These are phyloP conservation scores for Teunomyces pallodes DNA, from an alignment of 805 yeast genomes.

Conservation along the genomic window DNA sequence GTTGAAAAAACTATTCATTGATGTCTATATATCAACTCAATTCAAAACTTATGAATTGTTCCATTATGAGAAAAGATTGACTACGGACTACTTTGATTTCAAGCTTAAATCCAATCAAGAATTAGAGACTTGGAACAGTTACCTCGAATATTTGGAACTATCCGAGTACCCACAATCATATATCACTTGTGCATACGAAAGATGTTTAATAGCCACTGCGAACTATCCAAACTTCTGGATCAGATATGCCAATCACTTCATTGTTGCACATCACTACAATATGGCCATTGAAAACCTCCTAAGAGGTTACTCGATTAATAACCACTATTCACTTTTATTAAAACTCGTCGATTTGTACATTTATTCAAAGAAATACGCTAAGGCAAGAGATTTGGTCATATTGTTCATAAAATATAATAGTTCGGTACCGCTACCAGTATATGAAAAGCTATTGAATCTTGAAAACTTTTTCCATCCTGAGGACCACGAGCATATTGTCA, in stretches of 20 bases:
- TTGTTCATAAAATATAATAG: slow-evolving; percentile 22
- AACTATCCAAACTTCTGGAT: slow-evolving; percentile 50
- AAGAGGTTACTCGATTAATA: slow-evolving; percentile 30
- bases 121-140: slow-evolving; percentile 56
- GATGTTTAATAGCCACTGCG: slow-evolving; percentile 48
- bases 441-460: slow-evolving; percentile 42
- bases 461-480: slow-evolving; percentile 31
- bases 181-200: slow-evolving; percentile 39
- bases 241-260: slow-evolving; percentile 45
- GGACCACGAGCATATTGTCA: slow-evolving; percentile 24
- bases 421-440: slow-evolving; percentile 31
- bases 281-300: slow-evolving; percentile 40
- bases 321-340: slow-evolving; percentile 28
- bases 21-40: slow-evolving; percentile 55
- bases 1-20: slow-evolving; percentile 48
- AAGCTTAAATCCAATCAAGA: slow-evolving; percentile 41
- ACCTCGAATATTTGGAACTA: slow-evolving; percentile 53
- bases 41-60: slow-evolving; percentile 49
- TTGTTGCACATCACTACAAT: slow-evolving; percentile 21
- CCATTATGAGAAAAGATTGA: slow-evolving; percentile 42
- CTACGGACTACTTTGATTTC: slow-evolving; percentile 37
- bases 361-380: slow-evolving; percentile 28
- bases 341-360: slow-evolving; percentile 46
- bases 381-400: slow-evolving; percentile 37
- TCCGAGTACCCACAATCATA: slow-evolving; percentile 20